These are phyloP conservation scores for Verticillium albo-atrum DNA, from an alignment of 2,329 filamentous ascomycete genomes.

Conservation along the genomic window DNA sequence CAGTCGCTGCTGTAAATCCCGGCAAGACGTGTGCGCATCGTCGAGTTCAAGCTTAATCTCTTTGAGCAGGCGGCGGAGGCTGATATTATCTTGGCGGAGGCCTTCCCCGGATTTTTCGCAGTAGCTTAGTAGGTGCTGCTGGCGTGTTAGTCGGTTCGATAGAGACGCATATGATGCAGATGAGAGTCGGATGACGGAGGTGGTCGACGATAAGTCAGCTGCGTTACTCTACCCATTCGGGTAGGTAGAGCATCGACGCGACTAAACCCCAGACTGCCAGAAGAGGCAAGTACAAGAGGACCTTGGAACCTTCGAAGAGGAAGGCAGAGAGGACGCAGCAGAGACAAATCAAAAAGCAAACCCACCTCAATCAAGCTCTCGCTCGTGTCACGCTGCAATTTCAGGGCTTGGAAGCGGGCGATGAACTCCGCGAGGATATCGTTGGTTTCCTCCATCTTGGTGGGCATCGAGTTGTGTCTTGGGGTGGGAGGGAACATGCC, in stretches of 20 bases:
- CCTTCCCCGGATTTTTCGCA: slow-evolving; percentile 37
- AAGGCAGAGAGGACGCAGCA: no score
- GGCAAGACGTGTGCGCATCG: slow-evolving; percentile 40
- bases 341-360: no score
- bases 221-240: no score
- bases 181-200: no score
- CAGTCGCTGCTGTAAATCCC: slow-evolving; percentile 45
- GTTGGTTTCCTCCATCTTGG: slow-evolving; percentile 17
- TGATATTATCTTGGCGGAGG: slow-evolving; percentile 38
- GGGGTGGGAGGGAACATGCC: neutral
- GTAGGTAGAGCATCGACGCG: no score
- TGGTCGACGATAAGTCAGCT: no score
- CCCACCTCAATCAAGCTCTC: slow-evolving; percentile 44
- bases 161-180: neutral
- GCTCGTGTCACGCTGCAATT: slow-evolving; percentile 32
- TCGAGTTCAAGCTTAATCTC: slow-evolving; percentile 45
- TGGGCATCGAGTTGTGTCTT: neutral
- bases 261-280: no score
- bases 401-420: slow-evolving; percentile 39
- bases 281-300: no score
- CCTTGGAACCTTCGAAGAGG: no score
- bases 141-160: neutral
- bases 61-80: slow-evolving; percentile 34
- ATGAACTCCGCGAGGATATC: slow-evolving; percentile 39
- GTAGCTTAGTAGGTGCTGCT: slow-evolving; percentile 43